phyloP scores from a whole-genome alignment of 1,284 basidiomycete species.

The Flammula alnicola region DNA sequence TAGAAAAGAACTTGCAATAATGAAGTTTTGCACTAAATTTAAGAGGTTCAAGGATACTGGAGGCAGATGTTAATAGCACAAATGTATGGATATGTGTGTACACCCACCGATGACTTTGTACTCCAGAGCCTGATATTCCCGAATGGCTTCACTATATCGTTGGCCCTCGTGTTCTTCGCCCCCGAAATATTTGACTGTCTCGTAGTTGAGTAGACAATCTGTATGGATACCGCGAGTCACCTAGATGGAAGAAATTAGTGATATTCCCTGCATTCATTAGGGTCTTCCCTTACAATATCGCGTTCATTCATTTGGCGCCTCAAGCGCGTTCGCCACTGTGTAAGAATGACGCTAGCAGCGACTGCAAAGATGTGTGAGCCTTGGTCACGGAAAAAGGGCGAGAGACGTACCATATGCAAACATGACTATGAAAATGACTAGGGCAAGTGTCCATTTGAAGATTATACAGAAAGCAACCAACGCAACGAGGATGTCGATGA shows the following conservation, averaged over 20 bases:
- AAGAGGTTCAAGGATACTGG: conserved; percentile 72
- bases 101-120: conserved; percentile 72
- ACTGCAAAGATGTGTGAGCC: conserved; percentile 43
- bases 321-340: conserved; percentile 72
- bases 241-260: conserved; percentile 42
- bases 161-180: conserved; percentile 82
- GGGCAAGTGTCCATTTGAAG: conserved; percentile 72
- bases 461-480: conserved; percentile 65
- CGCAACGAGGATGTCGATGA: conserved; percentile 77
- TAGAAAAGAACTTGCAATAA: conserved; percentile 76
- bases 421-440: conserved; percentile 79
- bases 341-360: conserved; percentile 66
- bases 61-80: conserved; percentile 15
- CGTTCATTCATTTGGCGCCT: conserved; percentile 79
- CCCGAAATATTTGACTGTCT: conserved; percentile 85
- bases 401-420: conserved; percentile 64
- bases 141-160: conserved; percentile 75
- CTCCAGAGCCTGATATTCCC: conserved; percentile 78
- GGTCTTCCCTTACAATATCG: conserved; percentile 55
- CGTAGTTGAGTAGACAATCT: conserved; percentile 81
- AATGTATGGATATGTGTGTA: conserved; percentile 8
- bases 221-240: conserved; percentile 79
- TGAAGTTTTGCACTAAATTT: conserved; percentile 79
- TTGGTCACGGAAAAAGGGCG: background rate
- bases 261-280: too few relatives aligned